A percentile compares a stretch with the other conserved stretches of the same genome.
These are phyloP conservation scores for Globisporangium takayamanum DNA, from an alignment of 352 stramenopile species.

Conservation along the genomic window DNA sequence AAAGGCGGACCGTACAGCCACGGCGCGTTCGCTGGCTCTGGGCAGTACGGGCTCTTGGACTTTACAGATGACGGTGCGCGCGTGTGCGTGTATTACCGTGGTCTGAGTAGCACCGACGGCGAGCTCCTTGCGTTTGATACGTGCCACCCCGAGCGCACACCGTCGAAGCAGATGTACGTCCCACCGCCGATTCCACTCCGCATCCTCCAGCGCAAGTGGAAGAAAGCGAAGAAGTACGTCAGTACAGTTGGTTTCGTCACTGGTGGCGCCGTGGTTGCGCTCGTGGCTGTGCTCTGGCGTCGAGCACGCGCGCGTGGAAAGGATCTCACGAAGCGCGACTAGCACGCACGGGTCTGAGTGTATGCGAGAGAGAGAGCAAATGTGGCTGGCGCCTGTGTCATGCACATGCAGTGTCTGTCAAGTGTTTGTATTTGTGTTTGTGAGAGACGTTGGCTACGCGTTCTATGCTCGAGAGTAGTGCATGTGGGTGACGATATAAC, in stretches of 20 bases:
- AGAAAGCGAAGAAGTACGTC: constrained; percentile 37
- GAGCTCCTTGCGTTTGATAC: constrained; percentile 71
- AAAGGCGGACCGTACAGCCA: constrained; percentile 88
- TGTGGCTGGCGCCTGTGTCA: too few relatives aligned
- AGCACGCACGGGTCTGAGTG: too few relatives aligned
- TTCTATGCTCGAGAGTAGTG: too few relatives aligned
- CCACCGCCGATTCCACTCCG: constrained; percentile 55
- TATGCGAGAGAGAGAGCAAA: too few relatives aligned
- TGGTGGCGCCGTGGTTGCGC: background rate
- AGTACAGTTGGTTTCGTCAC: background rate
- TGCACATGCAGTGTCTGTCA: too few relatives aligned
- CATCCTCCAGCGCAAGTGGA: constrained; percentile 41
- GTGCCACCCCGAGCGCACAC: constrained; percentile 63
- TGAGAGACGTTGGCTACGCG: too few relatives aligned
- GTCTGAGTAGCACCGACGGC: constrained; percentile 48
- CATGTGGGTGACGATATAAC: too few relatives aligned
- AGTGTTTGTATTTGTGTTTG: too few relatives aligned
- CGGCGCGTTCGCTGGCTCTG: constrained; percentile 66
- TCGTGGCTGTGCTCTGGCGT: background rate
- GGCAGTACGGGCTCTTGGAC: constrained; percentile 79
- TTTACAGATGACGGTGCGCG: constrained; percentile 62
- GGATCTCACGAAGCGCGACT: too few relatives aligned
- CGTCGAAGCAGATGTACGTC: constrained; percentile 43
- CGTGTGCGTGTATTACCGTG: constrained; percentile 67
- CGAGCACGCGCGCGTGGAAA: background rate